phyloP scores from a whole-genome alignment of 1,284 basidiomycete genomes.

The Thelephora terrestris region DNA sequence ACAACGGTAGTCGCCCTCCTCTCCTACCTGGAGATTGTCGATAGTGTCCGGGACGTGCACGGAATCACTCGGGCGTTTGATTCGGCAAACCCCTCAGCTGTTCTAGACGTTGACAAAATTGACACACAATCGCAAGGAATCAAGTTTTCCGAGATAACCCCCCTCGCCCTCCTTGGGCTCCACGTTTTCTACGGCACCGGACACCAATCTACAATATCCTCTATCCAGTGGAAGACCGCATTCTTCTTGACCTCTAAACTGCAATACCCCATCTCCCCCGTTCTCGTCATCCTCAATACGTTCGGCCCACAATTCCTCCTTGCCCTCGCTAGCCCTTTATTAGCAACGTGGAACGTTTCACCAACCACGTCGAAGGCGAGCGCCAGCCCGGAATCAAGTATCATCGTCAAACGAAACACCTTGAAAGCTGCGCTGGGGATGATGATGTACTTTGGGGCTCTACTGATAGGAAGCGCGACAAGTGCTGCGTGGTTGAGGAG shows the following conservation, averaged over 20 bases:
- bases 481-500: slow-evolving; percentile 73
- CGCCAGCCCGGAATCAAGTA: slow-evolving; percentile 13
- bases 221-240: slow-evolving; percentile 93
- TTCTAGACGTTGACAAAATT: slow-evolving; percentile 25
- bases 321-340: slow-evolving; percentile 56
- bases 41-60: slow-evolving; percentile 67
- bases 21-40: slow-evolving; percentile 67
- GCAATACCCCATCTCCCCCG: slow-evolving; percentile 65
- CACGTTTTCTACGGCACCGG: slow-evolving; percentile 83
- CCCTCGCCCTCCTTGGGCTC: slow-evolving; percentile 67
- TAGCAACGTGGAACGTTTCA: slow-evolving; percentile 85
- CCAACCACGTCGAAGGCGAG: slow-evolving; percentile 30
- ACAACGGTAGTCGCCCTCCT: slow-evolving; percentile 57
- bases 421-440: slow-evolving; percentile 50
- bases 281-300: slow-evolving; percentile 77
- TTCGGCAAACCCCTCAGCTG: slow-evolving; percentile 32
- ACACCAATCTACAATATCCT: slow-evolving; percentile 83
- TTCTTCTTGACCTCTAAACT: slow-evolving; percentile 69
- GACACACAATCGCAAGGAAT: slow-evolving; percentile 27
- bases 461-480: slow-evolving; percentile 64
- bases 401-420: slow-evolving; percentile 26
- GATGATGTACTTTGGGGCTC: slow-evolving; percentile 57
- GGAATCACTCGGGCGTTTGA: slow-evolving; percentile 43
- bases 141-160: slow-evolving; percentile 58
- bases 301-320: slow-evolving; percentile 64